A percentile compares a stretch with the other conserved stretches of the same genome.
These are phyloP conservation scores for Fusarium citri DNA, from an alignment of 2,329 filamentous ascomycete species.

Conservation along the genomic window DNA sequence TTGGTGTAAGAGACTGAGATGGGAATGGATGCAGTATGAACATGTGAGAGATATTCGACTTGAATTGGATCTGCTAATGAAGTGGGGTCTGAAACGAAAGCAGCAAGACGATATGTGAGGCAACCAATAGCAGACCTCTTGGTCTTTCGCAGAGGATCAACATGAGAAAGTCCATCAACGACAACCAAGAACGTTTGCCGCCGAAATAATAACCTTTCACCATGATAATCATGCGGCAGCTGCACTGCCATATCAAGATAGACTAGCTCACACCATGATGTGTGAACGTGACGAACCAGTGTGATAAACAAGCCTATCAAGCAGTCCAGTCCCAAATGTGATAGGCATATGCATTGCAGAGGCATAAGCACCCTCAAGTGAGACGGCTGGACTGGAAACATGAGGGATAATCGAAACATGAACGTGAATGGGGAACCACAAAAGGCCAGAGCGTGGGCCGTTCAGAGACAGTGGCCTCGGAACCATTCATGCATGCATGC, in stretches of 20 bases:
- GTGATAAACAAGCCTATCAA: conserved; percentile 19
- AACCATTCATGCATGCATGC: conserved; percentile 46
- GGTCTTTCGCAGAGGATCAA: conserved; percentile 7
- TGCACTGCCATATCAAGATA: background rate
- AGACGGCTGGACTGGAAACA: conserved; percentile 16
- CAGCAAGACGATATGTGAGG: conserved; percentile 23
- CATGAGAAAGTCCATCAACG: conserved; percentile 13
- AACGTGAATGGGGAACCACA: conserved; percentile 32
- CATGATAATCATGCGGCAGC: conserved; percentile 7
- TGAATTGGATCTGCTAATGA: conserved; percentile 14
- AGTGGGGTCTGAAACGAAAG: conserved; percentile 30
- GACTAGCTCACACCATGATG: conserved; percentile 16
- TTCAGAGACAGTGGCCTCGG: conserved; percentile 15
- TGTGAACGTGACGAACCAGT: conserved; percentile 27
- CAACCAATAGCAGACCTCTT: conserved; percentile 19
- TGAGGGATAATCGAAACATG: conserved; percentile 44
- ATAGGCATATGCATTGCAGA: conserved; percentile 16
- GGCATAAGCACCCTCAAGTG: conserved; percentile 9
- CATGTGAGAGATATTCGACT: conserved; percentile 29
- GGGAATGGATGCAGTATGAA: conserved; percentile 6
- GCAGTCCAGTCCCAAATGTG: background rate
- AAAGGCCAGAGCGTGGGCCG: conserved; percentile 15
- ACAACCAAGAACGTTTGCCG: conserved; percentile 16
- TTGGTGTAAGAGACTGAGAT: conserved; percentile 34
- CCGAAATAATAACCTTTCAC: conserved; percentile 12